Conservation (phyloP, 148 eudicot genomes). For the Fagopyrum homotropicum region DNA sequence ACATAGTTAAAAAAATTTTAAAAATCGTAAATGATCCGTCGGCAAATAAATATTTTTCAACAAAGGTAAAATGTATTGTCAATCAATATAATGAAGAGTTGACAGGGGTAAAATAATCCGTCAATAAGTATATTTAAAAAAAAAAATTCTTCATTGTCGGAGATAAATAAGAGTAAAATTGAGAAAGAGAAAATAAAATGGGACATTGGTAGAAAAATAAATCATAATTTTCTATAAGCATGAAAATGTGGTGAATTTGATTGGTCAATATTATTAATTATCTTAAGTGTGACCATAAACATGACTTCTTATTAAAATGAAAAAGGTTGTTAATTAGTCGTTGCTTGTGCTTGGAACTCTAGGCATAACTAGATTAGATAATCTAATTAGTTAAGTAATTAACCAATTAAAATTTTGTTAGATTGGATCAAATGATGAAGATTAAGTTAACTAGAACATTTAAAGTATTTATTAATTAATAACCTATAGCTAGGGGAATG, state of each 20-base stretch:
- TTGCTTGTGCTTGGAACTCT: background rate
- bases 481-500: background rate
- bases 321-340: too few relatives aligned
- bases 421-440: background rate
- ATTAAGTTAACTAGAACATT: background rate
- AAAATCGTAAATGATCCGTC: too few relatives aligned
- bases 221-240: background rate
- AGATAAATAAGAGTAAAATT: too few relatives aligned
- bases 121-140: too few relatives aligned
- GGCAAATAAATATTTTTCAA: too few relatives aligned
- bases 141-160: too few relatives aligned
- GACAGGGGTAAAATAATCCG: too few relatives aligned
- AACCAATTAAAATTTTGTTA: background rate
- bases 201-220: too few relatives aligned
- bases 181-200: too few relatives aligned
- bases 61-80: too few relatives aligned
- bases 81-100: too few relatives aligned
- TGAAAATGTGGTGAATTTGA: background rate
- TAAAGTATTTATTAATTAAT: background rate
- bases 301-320: background rate
- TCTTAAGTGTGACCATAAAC: background rate
- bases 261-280: background rate
- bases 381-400: background rate
- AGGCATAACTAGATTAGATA: conserved; percentile 8
- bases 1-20: too few relatives aligned